These are phyloP conservation scores for Paraphaeosphaeria minitans DNA, from an alignment of 2,329 filamentous ascomycete genomes.

Conservation along the genomic window DNA sequence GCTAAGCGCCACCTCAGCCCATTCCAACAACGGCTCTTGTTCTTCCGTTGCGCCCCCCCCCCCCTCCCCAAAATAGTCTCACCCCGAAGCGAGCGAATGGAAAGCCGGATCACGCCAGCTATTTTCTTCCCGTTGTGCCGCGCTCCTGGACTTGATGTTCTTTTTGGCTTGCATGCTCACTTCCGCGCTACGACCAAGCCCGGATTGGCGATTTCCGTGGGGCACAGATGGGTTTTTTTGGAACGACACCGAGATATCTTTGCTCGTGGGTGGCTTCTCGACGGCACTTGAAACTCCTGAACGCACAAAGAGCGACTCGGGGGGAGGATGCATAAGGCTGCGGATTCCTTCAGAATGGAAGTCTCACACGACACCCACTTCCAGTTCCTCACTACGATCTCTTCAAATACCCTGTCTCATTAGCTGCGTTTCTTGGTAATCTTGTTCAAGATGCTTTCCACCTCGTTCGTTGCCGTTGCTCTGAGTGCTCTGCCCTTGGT, in stretches of 20 bases:
- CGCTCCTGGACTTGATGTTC: neutral
- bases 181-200: conserved; percentile 1
- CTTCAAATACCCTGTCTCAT: conserved; percentile 6
- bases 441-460: conserved; percentile 22
- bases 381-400: conserved; percentile 3
- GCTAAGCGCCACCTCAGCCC: conserved; percentile 17
- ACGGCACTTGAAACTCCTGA: neutral
- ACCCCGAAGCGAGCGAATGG: conserved; percentile 10
- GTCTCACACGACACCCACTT: conserved; percentile 5
- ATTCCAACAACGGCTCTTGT: conserved; percentile 13
- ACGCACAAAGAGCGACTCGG: neutral
- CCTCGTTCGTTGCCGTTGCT: conserved; percentile 20
- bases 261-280: conserved; percentile 11
- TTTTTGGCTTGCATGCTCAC: conserved; percentile 13
- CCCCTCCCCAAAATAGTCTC: too few relatives aligned
- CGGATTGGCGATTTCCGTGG: conserved; percentile 21
- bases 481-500: conserved; percentile 22
- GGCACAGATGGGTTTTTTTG: conserved; percentile 15
- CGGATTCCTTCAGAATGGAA: neutral
- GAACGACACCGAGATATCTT: conserved; percentile 14
- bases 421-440: neutral
- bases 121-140: neutral
- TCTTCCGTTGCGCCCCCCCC: conserved; percentile 17
- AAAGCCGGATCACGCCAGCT: neutral
- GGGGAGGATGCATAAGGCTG: conserved; percentile 16